phyloP scores from a whole-genome alignment of 768 basidiomycete genomes.

The Leccinum ochraceum region DNA sequence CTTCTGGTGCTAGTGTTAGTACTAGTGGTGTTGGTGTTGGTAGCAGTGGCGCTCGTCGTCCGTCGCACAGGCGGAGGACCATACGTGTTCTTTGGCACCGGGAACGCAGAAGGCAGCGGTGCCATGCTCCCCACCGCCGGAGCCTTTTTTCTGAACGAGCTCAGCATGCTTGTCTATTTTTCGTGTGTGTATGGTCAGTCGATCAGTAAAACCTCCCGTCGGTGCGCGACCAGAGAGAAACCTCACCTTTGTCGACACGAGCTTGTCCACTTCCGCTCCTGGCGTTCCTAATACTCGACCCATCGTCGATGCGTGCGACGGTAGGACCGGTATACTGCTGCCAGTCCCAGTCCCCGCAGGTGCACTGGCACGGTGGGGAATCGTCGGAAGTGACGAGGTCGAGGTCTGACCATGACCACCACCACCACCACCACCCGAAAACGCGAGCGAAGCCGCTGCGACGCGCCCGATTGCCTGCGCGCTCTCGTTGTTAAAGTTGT shows the following conservation, averaged over 20 bases:
- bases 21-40: too few relatives aligned
- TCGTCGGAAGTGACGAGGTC: background rate
- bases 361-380: too few relatives aligned
- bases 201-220: too few relatives aligned
- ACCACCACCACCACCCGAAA: slow-evolving; percentile 30
- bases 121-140: slow-evolving; percentile 43
- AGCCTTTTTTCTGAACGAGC: slow-evolving; percentile 20
- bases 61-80: slow-evolving; percentile 55
- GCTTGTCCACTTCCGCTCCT: slow-evolving; percentile 28
- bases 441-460: slow-evolving; percentile 55
- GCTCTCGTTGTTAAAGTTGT: background rate
- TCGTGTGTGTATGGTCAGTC: background rate
- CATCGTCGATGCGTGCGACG: too few relatives aligned
- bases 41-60: slow-evolving; percentile 2
- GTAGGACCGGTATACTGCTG: too few relatives aligned
- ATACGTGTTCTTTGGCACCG: slow-evolving; percentile 43
- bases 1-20: background rate
- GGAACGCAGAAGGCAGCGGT: slow-evolving; percentile 40
- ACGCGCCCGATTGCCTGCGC: slow-evolving; percentile 43
- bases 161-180: slow-evolving; percentile 23
- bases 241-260: slow-evolving; percentile 29
- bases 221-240: too few relatives aligned
- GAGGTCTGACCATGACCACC: background rate
- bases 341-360: background rate
- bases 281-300: slow-evolving; percentile 4